Conservation (phyloP, 306 rosid species). For the Trifolium repens region DNA sequence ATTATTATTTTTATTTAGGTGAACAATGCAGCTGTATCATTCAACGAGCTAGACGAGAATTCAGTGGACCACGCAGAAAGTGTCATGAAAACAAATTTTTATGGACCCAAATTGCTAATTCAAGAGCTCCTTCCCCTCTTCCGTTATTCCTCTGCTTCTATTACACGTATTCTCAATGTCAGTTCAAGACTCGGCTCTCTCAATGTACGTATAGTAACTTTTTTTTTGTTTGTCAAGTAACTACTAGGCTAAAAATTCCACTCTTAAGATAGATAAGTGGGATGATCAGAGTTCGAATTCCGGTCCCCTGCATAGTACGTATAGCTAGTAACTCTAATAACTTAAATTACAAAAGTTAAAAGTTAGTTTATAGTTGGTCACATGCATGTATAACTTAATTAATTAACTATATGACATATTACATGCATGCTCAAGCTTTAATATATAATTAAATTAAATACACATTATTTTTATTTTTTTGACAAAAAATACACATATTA, state of each 20-base stretch:
- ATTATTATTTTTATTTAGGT: conserved; percentile 49
- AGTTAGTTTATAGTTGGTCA: neutral
- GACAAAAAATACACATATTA: neutral
- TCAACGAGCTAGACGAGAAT: conserved; percentile 65
- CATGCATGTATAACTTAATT: neutral
- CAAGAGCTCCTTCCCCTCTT: conserved; percentile 70
- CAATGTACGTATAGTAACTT: conserved; percentile 40
- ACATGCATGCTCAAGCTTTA: neutral
- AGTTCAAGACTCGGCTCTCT: conserved; percentile 90
- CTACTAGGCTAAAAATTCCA: too few relatives aligned
- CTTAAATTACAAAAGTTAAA: too few relatives aligned
- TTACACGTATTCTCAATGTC: conserved; percentile 68
- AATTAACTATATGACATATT: neutral
- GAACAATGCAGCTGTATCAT: conserved; percentile 85
- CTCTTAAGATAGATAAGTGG: too few relatives aligned
- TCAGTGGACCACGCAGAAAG: conserved; percentile 73
- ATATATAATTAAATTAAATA: neutral
- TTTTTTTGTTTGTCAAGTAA: too few relatives aligned
- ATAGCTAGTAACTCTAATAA: too few relatives aligned
- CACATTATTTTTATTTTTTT: too few relatives aligned
- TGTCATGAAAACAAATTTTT: conserved; percentile 72
- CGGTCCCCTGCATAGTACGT: too few relatives aligned
- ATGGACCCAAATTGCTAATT: conserved; percentile 69
- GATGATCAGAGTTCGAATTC: too few relatives aligned
- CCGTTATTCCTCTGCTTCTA: conserved; percentile 52